Percentiles rank a stretch among this genome's conserved stretches.
phyloP scores from a whole-genome alignment of 371 early-diverging fungal species.

The Mortierella polycephala region DNA sequence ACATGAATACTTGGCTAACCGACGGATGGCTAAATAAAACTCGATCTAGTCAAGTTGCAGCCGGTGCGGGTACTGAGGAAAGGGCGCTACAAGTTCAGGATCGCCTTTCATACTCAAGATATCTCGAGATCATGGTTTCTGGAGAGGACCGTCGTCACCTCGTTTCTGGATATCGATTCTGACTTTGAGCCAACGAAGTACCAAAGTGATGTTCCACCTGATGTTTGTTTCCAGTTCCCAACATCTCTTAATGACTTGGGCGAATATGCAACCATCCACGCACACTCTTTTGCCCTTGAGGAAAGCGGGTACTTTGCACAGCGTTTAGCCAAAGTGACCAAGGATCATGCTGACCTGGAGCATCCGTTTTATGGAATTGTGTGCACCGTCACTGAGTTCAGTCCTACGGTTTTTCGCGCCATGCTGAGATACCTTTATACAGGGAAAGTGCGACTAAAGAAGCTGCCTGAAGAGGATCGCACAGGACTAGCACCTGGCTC shows the following conservation, averaged over 20 bases:
- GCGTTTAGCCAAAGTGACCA: constrained; percentile 9
- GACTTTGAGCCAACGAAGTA: constrained; percentile 16
- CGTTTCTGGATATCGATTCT: constrained; percentile 26
- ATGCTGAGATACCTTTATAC: constrained; percentile 38
- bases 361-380: constrained; percentile 5
- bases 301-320: constrained; percentile 25
- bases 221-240: constrained; percentile 34
- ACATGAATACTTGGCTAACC: not conserved
- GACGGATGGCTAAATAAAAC: not conserved
- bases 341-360: not conserved
- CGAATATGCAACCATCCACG: constrained; percentile 10
- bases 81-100: constrained; percentile 28
- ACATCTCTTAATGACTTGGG: not conserved
- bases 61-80: constrained; percentile 21
- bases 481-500: too few species aligned
- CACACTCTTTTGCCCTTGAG: constrained; percentile 20
- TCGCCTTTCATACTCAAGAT: constrained; percentile 25
- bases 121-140: constrained; percentile 9
- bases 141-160: constrained; percentile 7
- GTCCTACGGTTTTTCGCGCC: constrained; percentile 27
- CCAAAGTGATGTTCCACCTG: not conserved
- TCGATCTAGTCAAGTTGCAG: constrained; percentile 19
- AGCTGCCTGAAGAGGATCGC: not conserved
- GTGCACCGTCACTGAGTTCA: constrained; percentile 29
- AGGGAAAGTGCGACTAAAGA: constrained; percentile 8